phyloP scores from a whole-genome alignment of 345 rosid species.

The Salix purpurea region DNA sequence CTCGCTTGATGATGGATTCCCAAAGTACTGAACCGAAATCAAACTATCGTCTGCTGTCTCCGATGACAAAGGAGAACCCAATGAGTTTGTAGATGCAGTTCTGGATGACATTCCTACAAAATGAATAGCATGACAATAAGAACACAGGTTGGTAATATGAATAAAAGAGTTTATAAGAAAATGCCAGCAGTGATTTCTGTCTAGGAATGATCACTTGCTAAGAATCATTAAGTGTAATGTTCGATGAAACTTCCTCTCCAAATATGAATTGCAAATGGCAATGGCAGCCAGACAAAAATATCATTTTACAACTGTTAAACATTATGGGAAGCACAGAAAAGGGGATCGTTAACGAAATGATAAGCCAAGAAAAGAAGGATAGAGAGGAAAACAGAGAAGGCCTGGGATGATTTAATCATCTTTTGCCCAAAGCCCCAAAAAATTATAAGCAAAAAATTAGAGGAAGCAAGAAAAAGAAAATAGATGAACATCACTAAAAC shows the following conservation, averaged over 20 bases:
- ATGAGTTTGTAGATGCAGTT: constrained; percentile 25
- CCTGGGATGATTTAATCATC: neutral
- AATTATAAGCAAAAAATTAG: neutral
- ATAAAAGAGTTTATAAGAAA: neutral
- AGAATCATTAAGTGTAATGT: neutral
- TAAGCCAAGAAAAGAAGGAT: neutral
- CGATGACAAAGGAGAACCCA: constrained; percentile 45
- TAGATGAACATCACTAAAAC: neutral
- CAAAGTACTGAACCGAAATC: constrained; percentile 50
- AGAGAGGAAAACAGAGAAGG: neutral
- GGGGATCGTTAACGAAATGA: neutral
- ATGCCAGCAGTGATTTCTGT: neutral
- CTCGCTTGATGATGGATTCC: constrained; percentile 41
- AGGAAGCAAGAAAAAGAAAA: neutral
- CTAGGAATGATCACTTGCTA: neutral
- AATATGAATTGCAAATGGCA: neutral
- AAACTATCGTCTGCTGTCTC: constrained; percentile 38
- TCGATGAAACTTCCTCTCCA: neutral
- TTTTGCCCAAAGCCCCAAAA: neutral
- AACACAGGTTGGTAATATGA: neutral
- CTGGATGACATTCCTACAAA: constrained; percentile 65
- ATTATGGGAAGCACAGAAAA: neutral
- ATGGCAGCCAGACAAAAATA: neutral
- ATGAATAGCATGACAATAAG: neutral
- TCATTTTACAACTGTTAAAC: neutral